These are phyloP conservation scores for Amphichorda felina DNA, from an alignment of 2,329 filamentous ascomycete genomes.

Conservation along the genomic window DNA sequence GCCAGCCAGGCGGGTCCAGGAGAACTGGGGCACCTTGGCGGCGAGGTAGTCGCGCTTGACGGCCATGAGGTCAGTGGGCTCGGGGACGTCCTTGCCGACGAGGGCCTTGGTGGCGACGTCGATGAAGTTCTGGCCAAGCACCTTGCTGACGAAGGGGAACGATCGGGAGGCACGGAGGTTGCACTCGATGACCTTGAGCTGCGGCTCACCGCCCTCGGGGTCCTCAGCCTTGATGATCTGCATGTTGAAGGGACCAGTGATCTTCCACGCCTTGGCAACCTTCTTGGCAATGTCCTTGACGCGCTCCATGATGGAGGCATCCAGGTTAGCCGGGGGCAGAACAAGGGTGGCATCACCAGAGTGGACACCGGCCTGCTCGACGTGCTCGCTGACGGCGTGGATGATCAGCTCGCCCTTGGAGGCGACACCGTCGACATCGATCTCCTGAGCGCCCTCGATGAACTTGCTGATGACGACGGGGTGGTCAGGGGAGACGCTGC, in stretches of 20 bases:
- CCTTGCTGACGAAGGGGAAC: constrained; percentile 97
- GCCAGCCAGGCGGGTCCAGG: constrained; percentile 93
- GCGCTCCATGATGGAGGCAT: constrained; percentile 65
- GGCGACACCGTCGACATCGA: constrained; percentile 90
- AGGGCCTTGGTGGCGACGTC: constrained; percentile 90
- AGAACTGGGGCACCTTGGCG: constrained; percentile 98
- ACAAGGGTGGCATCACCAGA: constrained; percentile 94
- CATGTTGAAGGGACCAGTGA: constrained; percentile 99
- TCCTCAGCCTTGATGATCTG: constrained; percentile 92
- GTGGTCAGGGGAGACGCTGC: constrained; percentile 86
- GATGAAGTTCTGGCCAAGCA: constrained; percentile 93
- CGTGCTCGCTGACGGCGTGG: constrained; percentile 89
- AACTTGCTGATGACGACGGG: constrained; percentile 98
- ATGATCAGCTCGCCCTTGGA: constrained; percentile 76
- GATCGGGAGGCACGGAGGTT: constrained; percentile 95
- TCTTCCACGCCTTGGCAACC: constrained; percentile 93
- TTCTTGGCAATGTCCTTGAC: constrained; percentile 94
- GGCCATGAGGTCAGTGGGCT: constrained; percentile 79
- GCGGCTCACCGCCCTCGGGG: constrained; percentile 60
- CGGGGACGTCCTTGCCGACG: constrained; percentile 72
- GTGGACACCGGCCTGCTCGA: constrained; percentile 96
- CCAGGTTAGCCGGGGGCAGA: constrained; percentile 73
- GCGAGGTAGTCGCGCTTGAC: constrained; percentile 84
- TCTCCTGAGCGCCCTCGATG: constrained; percentile 92
- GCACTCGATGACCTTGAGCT: constrained; percentile 94